phyloP scores from a whole-genome alignment of 2,329 filamentous ascomycete genomes.

The Penicillium sp. region DNA sequence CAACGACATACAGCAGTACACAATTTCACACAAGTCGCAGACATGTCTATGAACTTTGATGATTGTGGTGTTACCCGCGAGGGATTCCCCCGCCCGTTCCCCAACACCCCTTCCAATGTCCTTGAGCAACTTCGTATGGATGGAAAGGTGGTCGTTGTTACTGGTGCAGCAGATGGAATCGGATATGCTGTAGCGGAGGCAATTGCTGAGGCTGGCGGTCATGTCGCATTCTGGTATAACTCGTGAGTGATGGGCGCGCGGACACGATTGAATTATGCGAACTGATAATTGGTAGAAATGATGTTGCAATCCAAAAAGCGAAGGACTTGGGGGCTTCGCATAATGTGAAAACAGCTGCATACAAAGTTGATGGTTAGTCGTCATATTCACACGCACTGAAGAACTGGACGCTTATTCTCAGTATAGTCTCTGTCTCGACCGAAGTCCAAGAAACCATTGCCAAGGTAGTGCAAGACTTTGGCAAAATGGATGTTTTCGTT shows the following conservation, averaged over 20 bases:
- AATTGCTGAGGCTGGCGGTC: conserved; percentile 48
- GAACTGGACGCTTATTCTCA: not conserved
- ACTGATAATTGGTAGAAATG: conserved; percentile 22
- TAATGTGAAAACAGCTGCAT: conserved; percentile 41
- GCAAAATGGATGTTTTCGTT: conserved; percentile 46
- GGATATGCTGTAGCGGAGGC: conserved; percentile 48
- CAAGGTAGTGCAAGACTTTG: conserved; percentile 42
- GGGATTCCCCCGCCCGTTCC: conserved; percentile 42
- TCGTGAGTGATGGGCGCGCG: conserved; percentile 24
- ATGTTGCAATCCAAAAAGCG: conserved; percentile 38
- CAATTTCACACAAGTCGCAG: conserved; percentile 5
- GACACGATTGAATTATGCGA: not conserved
- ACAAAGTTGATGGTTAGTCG: conserved; percentile 43
- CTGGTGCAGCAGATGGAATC: conserved; percentile 49
- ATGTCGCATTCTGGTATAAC: conserved; percentile 46
- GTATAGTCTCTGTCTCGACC: conserved; percentile 43
- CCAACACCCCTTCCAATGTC: conserved; percentile 45
- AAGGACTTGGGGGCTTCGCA: conserved; percentile 35
- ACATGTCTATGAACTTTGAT: conserved; percentile 42
- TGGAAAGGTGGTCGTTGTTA: conserved; percentile 45
- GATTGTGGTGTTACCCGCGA: conserved; percentile 31
- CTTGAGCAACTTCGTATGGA: conserved; percentile 47
- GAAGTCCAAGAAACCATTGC: conserved; percentile 36
- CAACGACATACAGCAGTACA: not conserved
- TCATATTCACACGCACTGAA: not conserved